Conservation (phyloP, 768 basidiomycete genomes). For the Mycena albidolilacea region DNA sequence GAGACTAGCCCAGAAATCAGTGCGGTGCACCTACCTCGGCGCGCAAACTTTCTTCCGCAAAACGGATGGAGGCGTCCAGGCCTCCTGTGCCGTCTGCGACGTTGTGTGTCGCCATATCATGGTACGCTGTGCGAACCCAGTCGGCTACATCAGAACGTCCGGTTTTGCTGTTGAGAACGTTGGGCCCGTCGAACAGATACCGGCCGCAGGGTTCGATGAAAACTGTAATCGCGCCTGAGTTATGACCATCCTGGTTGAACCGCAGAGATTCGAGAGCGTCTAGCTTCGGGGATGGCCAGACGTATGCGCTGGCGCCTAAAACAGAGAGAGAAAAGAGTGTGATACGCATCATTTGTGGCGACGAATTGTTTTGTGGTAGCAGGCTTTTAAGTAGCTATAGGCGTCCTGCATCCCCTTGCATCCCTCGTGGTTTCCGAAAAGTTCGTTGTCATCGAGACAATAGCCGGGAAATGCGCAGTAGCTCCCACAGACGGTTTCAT, state of each 20-base stretch:
- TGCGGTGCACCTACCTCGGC: not conserved
- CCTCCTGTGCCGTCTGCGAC: not conserved
- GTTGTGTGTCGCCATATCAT: slow-evolving; percentile 8
- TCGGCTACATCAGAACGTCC: not conserved
- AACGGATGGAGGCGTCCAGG: not conserved
- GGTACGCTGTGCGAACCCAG: slow-evolving; percentile 3
- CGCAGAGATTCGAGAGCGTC: slow-evolving; percentile 1
- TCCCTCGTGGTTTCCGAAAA: too few relatives aligned
- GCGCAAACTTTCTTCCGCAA: not conserved
- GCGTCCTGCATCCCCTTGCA: too few relatives aligned
- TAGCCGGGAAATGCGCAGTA: too few relatives aligned
- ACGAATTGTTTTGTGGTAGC: too few relatives aligned
- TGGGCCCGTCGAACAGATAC: not conserved
- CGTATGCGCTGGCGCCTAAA: not conserved
- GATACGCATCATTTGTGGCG: not conserved
- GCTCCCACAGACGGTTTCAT: too few relatives aligned
- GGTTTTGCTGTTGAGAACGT: not conserved
- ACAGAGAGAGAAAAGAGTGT: not conserved
- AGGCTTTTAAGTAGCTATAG: too few relatives aligned
- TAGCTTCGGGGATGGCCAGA: slow-evolving; percentile 8
- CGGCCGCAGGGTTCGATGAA: not conserved
- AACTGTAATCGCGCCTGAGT: not conserved
- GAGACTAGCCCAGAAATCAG: too few relatives aligned
- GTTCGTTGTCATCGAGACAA: too few relatives aligned
- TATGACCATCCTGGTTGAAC: not conserved